These are phyloP conservation scores for Rhynchosporium graminicola DNA, from an alignment of 2,329 filamentous ascomycete genomes.

Conservation along the genomic window DNA sequence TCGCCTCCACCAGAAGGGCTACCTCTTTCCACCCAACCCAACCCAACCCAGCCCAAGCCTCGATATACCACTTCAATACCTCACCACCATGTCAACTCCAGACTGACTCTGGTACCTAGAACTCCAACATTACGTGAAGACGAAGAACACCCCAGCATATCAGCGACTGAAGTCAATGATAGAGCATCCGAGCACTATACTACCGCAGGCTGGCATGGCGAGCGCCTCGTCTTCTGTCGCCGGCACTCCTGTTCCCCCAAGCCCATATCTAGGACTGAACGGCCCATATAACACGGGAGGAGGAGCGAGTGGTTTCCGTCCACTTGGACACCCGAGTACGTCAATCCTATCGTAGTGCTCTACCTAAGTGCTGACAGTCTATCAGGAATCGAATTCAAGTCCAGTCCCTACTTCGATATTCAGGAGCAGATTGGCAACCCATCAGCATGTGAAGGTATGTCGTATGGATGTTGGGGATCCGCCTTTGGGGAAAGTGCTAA, in stretches of 20 bases:
- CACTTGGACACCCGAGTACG: constrained; percentile 22
- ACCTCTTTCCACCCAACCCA: background rate
- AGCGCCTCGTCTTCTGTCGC: constrained; percentile 29
- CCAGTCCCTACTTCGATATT: constrained; percentile 84
- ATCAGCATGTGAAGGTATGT: constrained; percentile 72
- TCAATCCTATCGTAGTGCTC: background rate
- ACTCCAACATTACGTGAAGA: constrained; percentile 30
- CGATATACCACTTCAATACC: background rate
- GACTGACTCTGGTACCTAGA: constrained; percentile 25
- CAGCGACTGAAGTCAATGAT: constrained; percentile 36
- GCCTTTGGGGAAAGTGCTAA: constrained; percentile 5
- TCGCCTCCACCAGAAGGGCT: constrained; percentile 8
- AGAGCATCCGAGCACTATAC: constrained; percentile 27
- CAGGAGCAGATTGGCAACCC: constrained; percentile 63
- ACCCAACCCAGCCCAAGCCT: background rate
- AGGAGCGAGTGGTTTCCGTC: constrained; percentile 14
- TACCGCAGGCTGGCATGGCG: constrained; percentile 15
- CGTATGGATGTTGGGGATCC: background rate
- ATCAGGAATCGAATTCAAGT: constrained; percentile 58
- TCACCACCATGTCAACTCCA: constrained; percentile 7
- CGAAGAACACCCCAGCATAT: constrained; percentile 32
- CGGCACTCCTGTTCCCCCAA: constrained; percentile 21
- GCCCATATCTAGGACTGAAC: constrained; percentile 13
- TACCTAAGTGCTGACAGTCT: constrained; percentile 22
- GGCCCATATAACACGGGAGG: constrained; percentile 26